Evolutionary conservation across 768 basidiomycete genomes (phyloP).

Genomic region (Kwoniella newhampshirensis): DNA sequence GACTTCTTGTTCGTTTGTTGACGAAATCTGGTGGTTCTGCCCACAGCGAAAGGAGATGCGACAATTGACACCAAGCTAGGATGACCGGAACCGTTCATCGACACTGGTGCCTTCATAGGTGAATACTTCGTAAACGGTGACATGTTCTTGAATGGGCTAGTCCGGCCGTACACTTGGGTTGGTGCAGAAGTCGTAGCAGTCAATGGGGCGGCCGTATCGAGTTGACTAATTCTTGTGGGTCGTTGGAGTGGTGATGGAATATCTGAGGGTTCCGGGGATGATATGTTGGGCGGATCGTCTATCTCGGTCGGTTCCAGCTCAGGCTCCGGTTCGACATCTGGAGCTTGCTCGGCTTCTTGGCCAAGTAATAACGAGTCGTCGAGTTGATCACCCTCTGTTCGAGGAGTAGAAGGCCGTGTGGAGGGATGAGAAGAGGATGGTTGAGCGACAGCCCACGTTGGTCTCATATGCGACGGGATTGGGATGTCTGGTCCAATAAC

Average conservation of each 20-base stretch:
- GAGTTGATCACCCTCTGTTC: constrained; percentile 3
- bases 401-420: not conserved
- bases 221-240: not conserved
- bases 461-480: not conserved
- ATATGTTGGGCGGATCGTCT: constrained; percentile 6
- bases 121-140: constrained; percentile 2
- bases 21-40: not conserved
- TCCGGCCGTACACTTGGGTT: not conserved
- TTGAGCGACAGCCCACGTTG: not conserved
- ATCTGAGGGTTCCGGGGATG: constrained; percentile 9
- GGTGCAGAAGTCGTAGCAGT: not conserved
- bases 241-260: not conserved
- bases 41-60: not conserved
- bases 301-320: constrained; percentile 17
- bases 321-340: not conserved
- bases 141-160: not conserved
- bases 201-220: not conserved
- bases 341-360: not conserved
- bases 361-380: constrained; percentile 3
- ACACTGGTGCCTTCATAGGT: not conserved
- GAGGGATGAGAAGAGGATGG: constrained; percentile 1
- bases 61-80: not conserved
- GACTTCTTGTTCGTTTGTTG: not conserved
- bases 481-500: not conserved
- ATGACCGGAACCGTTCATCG: not conserved